Conservation (phyloP, 192 early-diverging fungal species). For the Chytriomyces sp. region DNA sequence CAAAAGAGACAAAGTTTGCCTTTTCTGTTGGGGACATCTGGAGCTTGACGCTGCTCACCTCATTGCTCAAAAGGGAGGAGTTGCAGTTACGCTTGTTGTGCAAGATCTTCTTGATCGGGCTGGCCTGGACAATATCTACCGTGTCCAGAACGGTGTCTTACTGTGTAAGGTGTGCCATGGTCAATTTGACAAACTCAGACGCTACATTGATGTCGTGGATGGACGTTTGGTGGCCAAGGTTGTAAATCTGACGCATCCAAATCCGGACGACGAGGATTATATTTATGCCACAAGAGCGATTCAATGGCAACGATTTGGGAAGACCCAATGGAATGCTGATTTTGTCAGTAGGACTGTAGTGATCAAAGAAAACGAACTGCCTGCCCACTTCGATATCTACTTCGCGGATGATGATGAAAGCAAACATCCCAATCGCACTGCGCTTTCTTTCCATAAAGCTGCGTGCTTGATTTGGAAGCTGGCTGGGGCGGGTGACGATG, state of each 20-base stretch:
- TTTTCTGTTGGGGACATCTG: slow-evolving; percentile 12
- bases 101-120: neutral
- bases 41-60: slow-evolving; percentile 7
- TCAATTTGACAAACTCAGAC: neutral
- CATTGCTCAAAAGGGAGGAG: neutral
- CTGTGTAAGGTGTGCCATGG: slow-evolving; percentile 10
- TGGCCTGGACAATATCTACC: slow-evolving; percentile 11
- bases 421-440: slow-evolving; percentile 1
- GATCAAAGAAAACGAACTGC: neutral
- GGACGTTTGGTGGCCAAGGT: slow-evolving; percentile 19
- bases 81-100: neutral
- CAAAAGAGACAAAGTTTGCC: slow-evolving; percentile 7
- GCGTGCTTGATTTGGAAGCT: slow-evolving; percentile 16
- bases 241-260: slow-evolving; percentile 21
- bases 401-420: slow-evolving; percentile 2
- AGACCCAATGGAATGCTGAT: neutral
- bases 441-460: slow-evolving; percentile 10
- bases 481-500: too few relatives aligned
- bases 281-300: neutral
- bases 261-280: slow-evolving; percentile 16
- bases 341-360: neutral
- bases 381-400: too few relatives aligned
- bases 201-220: slow-evolving; percentile 27
- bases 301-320: neutral
- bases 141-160: slow-evolving; percentile 11